A percentile compares a stretch with the other conserved stretches of the same genome.
phyloP scores from a whole-genome alignment of 2,329 filamentous ascomycete genomes.

The Elsinoe arachidis region DNA sequence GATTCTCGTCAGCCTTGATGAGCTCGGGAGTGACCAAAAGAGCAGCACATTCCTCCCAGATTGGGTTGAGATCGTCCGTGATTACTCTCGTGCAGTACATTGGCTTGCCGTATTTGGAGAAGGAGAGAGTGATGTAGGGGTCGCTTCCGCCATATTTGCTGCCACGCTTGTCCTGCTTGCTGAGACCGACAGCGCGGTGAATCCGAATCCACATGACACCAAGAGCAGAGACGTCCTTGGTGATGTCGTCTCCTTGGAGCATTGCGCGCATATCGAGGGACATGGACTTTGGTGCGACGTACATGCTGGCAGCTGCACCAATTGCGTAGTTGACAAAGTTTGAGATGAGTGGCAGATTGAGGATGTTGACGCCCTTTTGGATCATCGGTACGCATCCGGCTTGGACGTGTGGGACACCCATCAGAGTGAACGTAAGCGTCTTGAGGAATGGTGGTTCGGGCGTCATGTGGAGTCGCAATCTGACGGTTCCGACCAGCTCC shows the following conservation, averaged over 20 bases:
- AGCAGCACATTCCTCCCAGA: slow-evolving; percentile 83
- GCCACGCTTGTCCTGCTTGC: slow-evolving; percentile 81
- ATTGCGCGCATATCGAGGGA: slow-evolving; percentile 84
- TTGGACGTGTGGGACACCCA: slow-evolving; percentile 83
- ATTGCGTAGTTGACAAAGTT: slow-evolving; percentile 95
- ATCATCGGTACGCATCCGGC: slow-evolving; percentile 89
- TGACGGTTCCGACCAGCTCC: slow-evolving; percentile 78
- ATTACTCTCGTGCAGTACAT: slow-evolving; percentile 97
- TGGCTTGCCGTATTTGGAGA: slow-evolving; percentile 94
- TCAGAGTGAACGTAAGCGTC: slow-evolving; percentile 83
- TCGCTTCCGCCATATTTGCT: slow-evolving; percentile 83
- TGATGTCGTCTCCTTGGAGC: slow-evolving; percentile 81
- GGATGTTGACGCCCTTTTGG: slow-evolving; percentile 73
- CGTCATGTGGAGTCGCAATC: slow-evolving; percentile 73
- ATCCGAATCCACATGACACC: slow-evolving; percentile 91
- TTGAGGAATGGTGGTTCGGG: slow-evolving; percentile 90
- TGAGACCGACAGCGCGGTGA: slow-evolving; percentile 75
- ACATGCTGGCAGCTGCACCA: slow-evolving; percentile 75
- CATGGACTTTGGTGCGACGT: slow-evolving; percentile 82
- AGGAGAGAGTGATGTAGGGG: slow-evolving; percentile 88
- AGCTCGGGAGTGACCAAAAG: slow-evolving; percentile 80
- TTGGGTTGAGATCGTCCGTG: slow-evolving; percentile 83
- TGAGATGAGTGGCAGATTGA: slow-evolving; percentile 66
- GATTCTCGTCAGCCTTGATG: slow-evolving; percentile 86
- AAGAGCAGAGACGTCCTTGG: slow-evolving; percentile 77